Base-by-base conservation (phyloP, 2,329 filamentous ascomycete species). In the Nothophaeocryptopus gaeumannii region DNA sequence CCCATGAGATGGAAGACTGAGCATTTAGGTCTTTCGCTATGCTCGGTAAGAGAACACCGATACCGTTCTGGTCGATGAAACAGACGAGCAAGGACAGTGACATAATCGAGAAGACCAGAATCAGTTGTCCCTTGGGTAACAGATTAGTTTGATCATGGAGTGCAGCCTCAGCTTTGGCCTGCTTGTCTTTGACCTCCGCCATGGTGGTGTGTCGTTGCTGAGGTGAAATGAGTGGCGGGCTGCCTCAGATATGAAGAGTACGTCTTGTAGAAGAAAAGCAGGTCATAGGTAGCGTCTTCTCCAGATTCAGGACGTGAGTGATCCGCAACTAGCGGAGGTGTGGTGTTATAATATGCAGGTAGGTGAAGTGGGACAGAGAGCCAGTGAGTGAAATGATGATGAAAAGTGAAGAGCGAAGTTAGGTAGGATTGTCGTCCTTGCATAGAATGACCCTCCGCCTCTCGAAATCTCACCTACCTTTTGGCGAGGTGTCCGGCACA, bases 131-230 rank as follows among this genome's bases (percentile, higher is more conserved):
- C 30, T 71, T 72, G 0, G 79, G 78, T 1, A 83, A 70, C 16
- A 82, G 72, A 52, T 83, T 80, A 8, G 75, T 80, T 60, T 83
- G 79, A 57, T 81, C 76, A 60, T 77, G 73, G 38, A 78, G 66
- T 12, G 69, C 67, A 58, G 67, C 70, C 55, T 78, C 75, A 35
- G 73, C 74, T 12, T 32, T 35, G 11, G 39, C 35, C 40, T 35
- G 35, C 31, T 52, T 39, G n/a, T 20, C 20, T 26, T 26, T 26
- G 20, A 26, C 20, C 20, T 26, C 20, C 20, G 20, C 20, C 20
- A 26, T 26, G 7, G 20, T 26, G 20, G 20, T 26, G 20, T 26
- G 7, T 26, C 20, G 20, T 7, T 26, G 20, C 7, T 7, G 20
- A 26, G 7, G 20, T 26, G 20, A 26, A 26, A 7, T 26, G 20